Conservation (phyloP, 371 early-diverging fungal species). For the Mortierella sp. region DNA sequence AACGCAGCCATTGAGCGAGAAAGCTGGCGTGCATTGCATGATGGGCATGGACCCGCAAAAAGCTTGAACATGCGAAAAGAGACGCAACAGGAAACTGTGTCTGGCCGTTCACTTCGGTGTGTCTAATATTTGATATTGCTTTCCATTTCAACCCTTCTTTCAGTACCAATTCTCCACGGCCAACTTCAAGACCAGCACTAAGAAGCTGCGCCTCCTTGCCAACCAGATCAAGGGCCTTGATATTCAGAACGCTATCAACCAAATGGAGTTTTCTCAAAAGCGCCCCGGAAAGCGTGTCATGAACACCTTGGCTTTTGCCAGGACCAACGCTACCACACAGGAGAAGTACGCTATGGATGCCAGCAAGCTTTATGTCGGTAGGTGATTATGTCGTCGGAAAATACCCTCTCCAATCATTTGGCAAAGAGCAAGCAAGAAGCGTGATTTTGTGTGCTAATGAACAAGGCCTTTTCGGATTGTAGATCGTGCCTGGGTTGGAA, state of each 20-base stretch:
- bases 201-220: conserved; percentile 89
- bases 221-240: conserved; percentile 85
- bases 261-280: conserved; percentile 91
- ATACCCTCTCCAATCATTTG: background rate
- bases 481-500: conserved; percentile 92
- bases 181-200: conserved; percentile 82
- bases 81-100: background rate
- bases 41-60: background rate
- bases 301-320: conserved; percentile 81
- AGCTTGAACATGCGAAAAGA: background rate
- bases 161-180: conserved; percentile 79
- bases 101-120: background rate
- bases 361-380: conserved; percentile 68
- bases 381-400: conserved; percentile 6
- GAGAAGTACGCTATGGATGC: conserved; percentile 73
- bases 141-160: background rate
- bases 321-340: conserved; percentile 79
- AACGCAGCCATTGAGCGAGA: background rate
- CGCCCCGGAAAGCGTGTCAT: conserved; percentile 78
- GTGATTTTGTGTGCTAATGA: background rate
- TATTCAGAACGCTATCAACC: conserved; percentile 85
- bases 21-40: background rate
- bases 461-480: conserved; percentile 21
- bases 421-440: no score
- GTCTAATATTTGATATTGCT: background rate